These are phyloP conservation scores for Nakaseomyces bracarensis DNA, from an alignment of 1,139 yeast species.

Conservation along the genomic window DNA sequence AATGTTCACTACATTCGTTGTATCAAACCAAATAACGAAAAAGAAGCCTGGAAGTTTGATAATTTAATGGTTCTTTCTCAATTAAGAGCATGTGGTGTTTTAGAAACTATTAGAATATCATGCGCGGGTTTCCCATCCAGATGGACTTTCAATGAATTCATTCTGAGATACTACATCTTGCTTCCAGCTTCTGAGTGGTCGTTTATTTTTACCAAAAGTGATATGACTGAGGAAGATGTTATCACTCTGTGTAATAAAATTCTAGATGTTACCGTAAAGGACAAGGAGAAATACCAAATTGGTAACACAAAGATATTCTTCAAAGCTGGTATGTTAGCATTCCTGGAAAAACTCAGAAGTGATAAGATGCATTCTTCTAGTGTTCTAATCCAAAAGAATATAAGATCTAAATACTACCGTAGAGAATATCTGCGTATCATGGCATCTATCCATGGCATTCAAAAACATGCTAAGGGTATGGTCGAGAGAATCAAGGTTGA, in stretches of 20 bases:
- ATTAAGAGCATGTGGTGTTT: conserved; percentile 95
- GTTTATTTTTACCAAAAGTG: conserved; percentile 43
- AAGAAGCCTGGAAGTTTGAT: conserved; percentile 93
- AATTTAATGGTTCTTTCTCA: conserved; percentile 93
- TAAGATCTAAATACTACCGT: conserved; percentile 61
- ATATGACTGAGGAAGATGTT: conserved; percentile 49
- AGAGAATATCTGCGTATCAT: conserved; percentile 50
- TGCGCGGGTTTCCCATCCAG: conserved; percentile 98
- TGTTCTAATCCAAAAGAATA: conserved; percentile 74
- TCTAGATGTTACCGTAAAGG: conserved; percentile 53
- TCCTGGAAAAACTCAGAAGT: conserved; percentile 75
- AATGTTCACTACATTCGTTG: conserved; percentile 96
- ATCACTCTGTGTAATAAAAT: conserved; percentile 60
- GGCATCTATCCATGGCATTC: conserved; percentile 48
- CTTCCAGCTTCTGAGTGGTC: conserved; percentile 67
- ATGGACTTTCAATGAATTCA: conserved; percentile 93
- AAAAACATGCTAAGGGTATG: conserved; percentile 57
- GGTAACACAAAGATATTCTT: conserved; percentile 89
- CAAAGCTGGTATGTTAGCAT: conserved; percentile 94
- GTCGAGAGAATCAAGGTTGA: conserved; percentile 51
- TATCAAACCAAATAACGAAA: conserved; percentile 91
- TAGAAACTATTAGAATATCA: conserved; percentile 91
- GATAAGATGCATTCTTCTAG: conserved; percentile 74
- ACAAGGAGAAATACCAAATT: conserved; percentile 64
- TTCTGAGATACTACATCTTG: conserved; percentile 77